Evolutionary conservation across 2,329 filamentous ascomycete species (phyloP), one percentile per base, ranked within the genome.

Genomic region (Xylaria sp.): DNA sequence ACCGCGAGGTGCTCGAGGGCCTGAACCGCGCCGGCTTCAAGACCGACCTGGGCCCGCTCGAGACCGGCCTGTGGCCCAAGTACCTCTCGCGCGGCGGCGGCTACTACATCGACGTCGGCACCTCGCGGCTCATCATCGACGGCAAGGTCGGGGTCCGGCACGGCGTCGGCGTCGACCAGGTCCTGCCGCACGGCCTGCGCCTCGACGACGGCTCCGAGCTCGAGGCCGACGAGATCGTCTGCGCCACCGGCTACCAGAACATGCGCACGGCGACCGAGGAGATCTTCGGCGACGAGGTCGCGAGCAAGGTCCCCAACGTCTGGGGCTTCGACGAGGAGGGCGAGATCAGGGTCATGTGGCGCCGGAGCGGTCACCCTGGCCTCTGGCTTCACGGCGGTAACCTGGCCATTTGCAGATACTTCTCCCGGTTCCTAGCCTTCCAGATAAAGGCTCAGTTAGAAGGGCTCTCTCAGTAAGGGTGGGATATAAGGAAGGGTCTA

Each of bases 331-430:
- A 87, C 40, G 61, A 67, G 0, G 78, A 82, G 56, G 80, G 80
- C 1, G 81, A 89, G 71, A 72, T 82, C 60, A 74, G 80, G 7
- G 78, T 70, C 37, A 81, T 82, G 57, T 88, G 84, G 83, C 78
- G 80, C 53, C 74, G 74, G 17, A 86, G 78, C 19, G 85, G 85
- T 0, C 84, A 87, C 50, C 82, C 82, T 0, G 83, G 84, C 0
- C 84, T 89, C 54, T 89, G 85, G 85, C 83, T 83, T 59, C 83
- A 86, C 58, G 85, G 84, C 0, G 86, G 86, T 1, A 88, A 87
- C 57, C 64, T 89, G 37, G 84, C 83, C 0, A 68, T 88, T 47
- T 86, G 83, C 53, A 75, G 85, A 16, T 83, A 83, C 40, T 88
- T 78, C 60, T 88, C 85, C 0, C 78, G 76, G 41, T 48, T 81